Evolutionary conservation across 176 grass and related monocot species (phyloP), one percentile per base, ranked within the genome.

Genomic region (Eleusine coracana): DNA sequence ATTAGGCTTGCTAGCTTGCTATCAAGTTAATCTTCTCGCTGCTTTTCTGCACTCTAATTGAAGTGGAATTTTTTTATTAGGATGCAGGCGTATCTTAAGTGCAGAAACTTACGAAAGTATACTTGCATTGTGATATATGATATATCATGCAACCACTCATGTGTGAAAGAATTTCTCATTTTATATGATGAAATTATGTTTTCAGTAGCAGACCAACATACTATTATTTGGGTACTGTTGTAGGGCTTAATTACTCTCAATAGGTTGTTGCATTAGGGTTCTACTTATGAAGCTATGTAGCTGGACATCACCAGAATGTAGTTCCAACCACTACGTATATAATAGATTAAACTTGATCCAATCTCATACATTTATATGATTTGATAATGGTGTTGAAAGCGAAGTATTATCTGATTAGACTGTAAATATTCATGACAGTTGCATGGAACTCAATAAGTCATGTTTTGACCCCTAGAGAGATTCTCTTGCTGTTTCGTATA

Each of bases 241-340:
- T n/a, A 77, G 9, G 21, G 10, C 25, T 37, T 55, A 71, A 45
- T 54, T 21, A 58, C 29, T 48, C 1, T 3, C 73, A 17, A 66
- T 66, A 36, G n/a, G 44, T 69, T 49, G 59, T 41, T 84, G 16
- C 48, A 50, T 70, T 78, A 48, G 38, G 39, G 8, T 83, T 38
- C 45, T 9, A 40, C 8, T 45, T 87, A 5, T 28, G 51, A 25
- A 38, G 38, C 37, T 55, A 55, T 51, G 23, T 52, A 46, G 42
- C 58, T 74, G 56, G 39, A 76, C 34, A 31, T 29, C 76, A 89
- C 62, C 49, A n/a, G 40, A 89, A 80, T 89, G 82, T 84, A 75
- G 68, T 74, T 74, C 68, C 49, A 88, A 84, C 87, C 69, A 80
- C 87, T 88, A 64, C 59, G 41, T 70, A 76, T 84, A 80, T 68